Evolutionary conservation across 2,329 filamentous ascomycete species (phyloP).

Genomic region (Epichloe aotearoae): DNA sequence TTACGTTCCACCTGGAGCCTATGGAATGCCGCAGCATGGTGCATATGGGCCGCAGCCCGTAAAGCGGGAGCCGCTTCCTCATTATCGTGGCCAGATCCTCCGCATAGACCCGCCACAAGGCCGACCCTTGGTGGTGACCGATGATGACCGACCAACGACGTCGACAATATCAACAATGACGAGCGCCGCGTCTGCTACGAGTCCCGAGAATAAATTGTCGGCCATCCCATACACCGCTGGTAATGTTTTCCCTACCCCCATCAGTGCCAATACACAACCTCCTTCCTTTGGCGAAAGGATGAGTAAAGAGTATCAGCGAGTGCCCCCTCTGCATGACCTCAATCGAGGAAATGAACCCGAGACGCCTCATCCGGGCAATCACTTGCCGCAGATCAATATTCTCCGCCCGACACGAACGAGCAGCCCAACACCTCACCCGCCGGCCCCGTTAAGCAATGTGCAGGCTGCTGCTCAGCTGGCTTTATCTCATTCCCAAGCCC

Average conservation of each 20-base stretch:
- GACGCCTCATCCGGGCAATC: constrained; percentile 34
- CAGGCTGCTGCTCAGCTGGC: constrained; percentile 47
- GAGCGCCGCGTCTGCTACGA: constrained; percentile 39
- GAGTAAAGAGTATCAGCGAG: constrained; percentile 46
- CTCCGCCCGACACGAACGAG: constrained; percentile 37
- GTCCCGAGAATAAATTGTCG: constrained; percentile 50
- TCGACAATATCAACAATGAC: constrained; percentile 46
- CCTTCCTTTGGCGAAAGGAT: constrained; percentile 34
- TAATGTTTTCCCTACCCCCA: constrained; percentile 48
- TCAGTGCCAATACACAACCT: constrained; percentile 40
- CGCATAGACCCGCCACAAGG: constrained; percentile 51
- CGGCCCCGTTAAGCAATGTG: constrained; percentile 24
- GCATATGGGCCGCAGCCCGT: constrained; percentile 23
- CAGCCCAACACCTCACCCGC: constrained; percentile 29
- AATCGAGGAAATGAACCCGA: constrained; percentile 40
- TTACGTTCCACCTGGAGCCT: constrained; percentile 48
- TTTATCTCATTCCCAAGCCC: constrained; percentile 40
- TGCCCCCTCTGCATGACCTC: constrained; percentile 47
- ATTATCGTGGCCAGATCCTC: constrained; percentile 47
- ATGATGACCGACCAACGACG: constrained; percentile 46
- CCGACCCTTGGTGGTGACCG: constrained; percentile 34
- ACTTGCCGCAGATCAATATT: constrained; percentile 44
- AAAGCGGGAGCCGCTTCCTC: constrained; percentile 44
- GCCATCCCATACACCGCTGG: constrained; percentile 40
- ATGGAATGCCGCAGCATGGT: constrained; percentile 43